phyloP scores from a whole-genome alignment of 2,329 filamentous ascomycete genomes.

The Chaetomium globosum region DNA sequence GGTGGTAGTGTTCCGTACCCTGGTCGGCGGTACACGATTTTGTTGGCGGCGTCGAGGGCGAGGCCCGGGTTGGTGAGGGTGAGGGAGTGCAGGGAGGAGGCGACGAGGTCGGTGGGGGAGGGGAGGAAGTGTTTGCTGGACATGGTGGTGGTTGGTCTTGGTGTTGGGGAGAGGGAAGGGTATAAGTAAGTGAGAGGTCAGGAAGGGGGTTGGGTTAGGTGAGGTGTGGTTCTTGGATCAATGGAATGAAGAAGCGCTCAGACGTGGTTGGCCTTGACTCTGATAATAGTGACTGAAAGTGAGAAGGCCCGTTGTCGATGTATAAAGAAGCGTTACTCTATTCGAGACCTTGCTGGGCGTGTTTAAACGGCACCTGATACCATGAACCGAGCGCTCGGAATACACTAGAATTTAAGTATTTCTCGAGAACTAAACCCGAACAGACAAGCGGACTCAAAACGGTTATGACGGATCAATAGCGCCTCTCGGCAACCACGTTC shows the following conservation, averaged over 20 bases:
- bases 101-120: slow-evolving; percentile 77
- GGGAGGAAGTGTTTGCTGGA: slow-evolving; percentile 85
- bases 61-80: slow-evolving; percentile 84
- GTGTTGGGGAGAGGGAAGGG: background rate
- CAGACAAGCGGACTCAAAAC: background rate
- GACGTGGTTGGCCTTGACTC: background rate
- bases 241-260: background rate
- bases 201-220: background rate
- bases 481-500: background rate
- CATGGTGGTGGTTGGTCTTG: slow-evolving; percentile 39
- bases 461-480: background rate
- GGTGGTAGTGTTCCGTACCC: slow-evolving; percentile 31
- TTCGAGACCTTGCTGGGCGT: background rate
- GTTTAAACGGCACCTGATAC: background rate
- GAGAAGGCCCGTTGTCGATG: too few species aligned
- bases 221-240: background rate
- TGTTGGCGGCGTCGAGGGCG: slow-evolving; percentile 75
- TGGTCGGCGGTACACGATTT: slow-evolving; percentile 78
- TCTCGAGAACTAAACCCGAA: background rate
- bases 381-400: background rate
- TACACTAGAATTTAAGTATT: background rate
- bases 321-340: background rate
- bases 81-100: slow-evolving; percentile 72
- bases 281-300: background rate
- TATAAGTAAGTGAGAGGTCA: background rate